A percentile compares a stretch with the other conserved stretches of the same genome.
Conservation (phyloP, 2,329 filamentous ascomycete genomes). For the Albifimbria verrucaria region DNA sequence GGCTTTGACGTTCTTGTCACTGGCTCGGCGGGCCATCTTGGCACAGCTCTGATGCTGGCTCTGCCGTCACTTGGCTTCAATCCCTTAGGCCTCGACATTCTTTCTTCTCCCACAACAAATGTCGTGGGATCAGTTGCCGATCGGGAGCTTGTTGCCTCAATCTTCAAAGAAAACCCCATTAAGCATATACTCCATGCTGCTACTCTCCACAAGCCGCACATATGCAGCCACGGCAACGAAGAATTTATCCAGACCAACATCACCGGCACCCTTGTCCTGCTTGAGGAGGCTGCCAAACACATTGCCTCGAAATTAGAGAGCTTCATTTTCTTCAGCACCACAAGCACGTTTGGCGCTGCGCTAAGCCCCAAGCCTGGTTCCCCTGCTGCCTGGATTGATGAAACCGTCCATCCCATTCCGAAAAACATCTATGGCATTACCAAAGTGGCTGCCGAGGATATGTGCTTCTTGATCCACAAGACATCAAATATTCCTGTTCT, state of each 20-base stretch:
- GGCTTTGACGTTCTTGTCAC: constrained; percentile 39
- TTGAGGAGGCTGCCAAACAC: constrained; percentile 32
- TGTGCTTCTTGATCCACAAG: constrained; percentile 39
- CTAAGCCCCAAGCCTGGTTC: constrained; percentile 30
- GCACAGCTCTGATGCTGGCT: constrained; percentile 41
- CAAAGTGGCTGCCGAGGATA: constrained; percentile 45
- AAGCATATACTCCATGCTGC: constrained; percentile 41
- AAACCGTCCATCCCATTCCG: constrained; percentile 34
- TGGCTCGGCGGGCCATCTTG: constrained; percentile 44
- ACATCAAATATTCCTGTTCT: constrained; percentile 37
- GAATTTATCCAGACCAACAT: constrained; percentile 44
- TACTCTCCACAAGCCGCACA: constrained; percentile 45
- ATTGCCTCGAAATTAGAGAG: constrained; percentile 24
- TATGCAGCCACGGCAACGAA: constrained; percentile 39
- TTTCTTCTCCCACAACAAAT: constrained; percentile 32
- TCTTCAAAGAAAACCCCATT: constrained; percentile 31
- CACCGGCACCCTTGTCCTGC: constrained; percentile 37
- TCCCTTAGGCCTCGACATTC: constrained; percentile 42
- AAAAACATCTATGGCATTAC: constrained; percentile 50
- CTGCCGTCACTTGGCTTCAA: constrained; percentile 35
- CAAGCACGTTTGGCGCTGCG: constrained; percentile 40
- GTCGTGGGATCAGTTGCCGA: constrained; percentile 35
- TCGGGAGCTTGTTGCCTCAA: constrained; percentile 23
- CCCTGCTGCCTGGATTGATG: constrained; percentile 42
- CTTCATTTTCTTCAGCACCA: constrained; percentile 44